Percentiles rank a stretch among this genome's conserved stretches.
phyloP scores from a whole-genome alignment of 345 rosid genomes.

The Angophora floribunda region DNA sequence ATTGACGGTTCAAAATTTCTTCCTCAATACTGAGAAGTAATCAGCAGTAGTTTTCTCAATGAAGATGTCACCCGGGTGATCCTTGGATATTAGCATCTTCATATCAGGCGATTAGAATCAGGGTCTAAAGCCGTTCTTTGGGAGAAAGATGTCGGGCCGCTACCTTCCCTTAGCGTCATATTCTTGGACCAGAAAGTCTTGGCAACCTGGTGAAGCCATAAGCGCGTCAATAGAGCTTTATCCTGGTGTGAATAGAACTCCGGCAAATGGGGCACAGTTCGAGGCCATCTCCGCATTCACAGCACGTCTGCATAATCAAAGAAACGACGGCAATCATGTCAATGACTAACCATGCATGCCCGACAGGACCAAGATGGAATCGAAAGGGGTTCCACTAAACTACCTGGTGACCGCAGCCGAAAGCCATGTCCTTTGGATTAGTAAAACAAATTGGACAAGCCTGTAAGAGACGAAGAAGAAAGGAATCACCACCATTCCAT shows the following conservation, averaged over 20 bases:
- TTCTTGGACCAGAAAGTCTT: not conserved
- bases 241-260: constrained; percentile 21
- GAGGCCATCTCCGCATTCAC: constrained; percentile 33
- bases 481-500: not conserved
- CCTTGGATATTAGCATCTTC: too few relatives aligned
- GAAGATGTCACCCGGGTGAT: not conserved
- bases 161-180: not conserved
- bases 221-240: constrained; percentile 19
- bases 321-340: not conserved
- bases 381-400: not conserved
- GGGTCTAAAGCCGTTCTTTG: too few relatives aligned
- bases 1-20: not conserved
- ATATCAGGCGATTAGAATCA: too few relatives aligned
- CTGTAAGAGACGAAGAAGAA: constrained; percentile 1
- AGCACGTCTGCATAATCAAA: constrained; percentile 17
- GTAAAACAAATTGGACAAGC: constrained; percentile 35
- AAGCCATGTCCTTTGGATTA: constrained; percentile 40
- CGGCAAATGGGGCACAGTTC: constrained; percentile 38
- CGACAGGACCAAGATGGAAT: not conserved
- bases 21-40: not conserved
- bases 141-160: not conserved
- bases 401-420: constrained; percentile 52
- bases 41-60: not conserved
- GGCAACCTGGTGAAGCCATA: not conserved
- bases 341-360: not conserved